Base-by-base conservation (phyloP, 2,329 filamentous ascomycete genomes). In the Ceratocystis eucalypticola region DNA sequence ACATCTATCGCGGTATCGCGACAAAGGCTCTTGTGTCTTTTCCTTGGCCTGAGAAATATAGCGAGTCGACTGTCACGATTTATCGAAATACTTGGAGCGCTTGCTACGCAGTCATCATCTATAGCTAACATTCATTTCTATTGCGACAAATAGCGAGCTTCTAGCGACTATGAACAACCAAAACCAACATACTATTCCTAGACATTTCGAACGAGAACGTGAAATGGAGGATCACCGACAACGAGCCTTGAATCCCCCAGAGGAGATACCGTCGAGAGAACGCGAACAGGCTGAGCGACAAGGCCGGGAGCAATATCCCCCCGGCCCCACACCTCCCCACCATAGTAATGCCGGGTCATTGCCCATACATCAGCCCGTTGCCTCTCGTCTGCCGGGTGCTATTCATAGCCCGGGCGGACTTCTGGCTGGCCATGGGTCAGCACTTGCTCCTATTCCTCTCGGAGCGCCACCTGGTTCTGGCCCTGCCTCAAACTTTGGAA, bases 361-460 rank as follows among this genome's bases (percentile, higher is more conserved):
- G 65, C 91, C 92, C 65, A 87, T 97, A 71, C 93, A 97, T 76
- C 93, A 97, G 75, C 93, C 93, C 4, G 91, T 96, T 68, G 93
- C 93, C 69, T 85, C 91, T 73, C 80, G 92, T 76, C 80, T 91
- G 69, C 78, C 88, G 67, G 88, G 86, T 69, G 88, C 90, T 64
- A 95, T 96, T 66, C 93, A 96, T 74, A 95, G 91, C 59, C 93
- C 93, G 1, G 93, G 94, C 70, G 93, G 93, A 7, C 81, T 97
- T 45, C 83, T 97, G 48, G 84, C 87, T 7, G 90, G 86, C 70
- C 85, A 91, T 71, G 85, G 86, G 64, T 81, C 82, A 44, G 82
- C 82, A 44, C 77, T 80, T 46, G 79, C 82, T 33, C 75, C 80
- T 46, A 81, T 81, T 61, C 76, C 80, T 61, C 75, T 83, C 55